phyloP scores from a whole-genome alignment of 345 rosid species.

The Salix arbutifolia region DNA sequence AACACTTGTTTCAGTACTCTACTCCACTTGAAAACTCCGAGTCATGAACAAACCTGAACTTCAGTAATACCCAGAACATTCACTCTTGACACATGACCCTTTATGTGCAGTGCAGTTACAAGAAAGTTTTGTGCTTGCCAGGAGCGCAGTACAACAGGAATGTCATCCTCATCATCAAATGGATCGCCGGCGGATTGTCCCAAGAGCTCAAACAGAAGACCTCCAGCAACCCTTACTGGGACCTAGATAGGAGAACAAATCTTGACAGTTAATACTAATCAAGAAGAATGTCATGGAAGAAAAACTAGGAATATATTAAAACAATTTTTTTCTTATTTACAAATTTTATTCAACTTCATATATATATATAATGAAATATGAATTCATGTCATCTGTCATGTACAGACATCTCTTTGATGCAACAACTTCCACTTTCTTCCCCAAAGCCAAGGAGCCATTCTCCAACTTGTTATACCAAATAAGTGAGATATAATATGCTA shows the following conservation, averaged over 20 bases:
- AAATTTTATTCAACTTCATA: too few species aligned
- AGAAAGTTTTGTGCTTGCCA: slow-evolving; percentile 97
- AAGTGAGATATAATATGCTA: not conserved
- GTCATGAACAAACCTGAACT: slow-evolving; percentile 68
- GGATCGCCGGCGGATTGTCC: slow-evolving; percentile 99
- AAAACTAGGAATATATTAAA: not conserved
- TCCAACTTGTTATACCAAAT: not conserved
- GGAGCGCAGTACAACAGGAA: slow-evolving; percentile 81
- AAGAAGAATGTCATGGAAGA: not conserved
- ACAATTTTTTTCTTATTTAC: too few species aligned
- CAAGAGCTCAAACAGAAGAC: slow-evolving; percentile 87
- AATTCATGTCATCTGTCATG: too few species aligned
- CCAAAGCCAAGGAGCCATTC: not conserved
- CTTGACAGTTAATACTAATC: slow-evolving; percentile 4
- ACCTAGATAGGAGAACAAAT: slow-evolving; percentile 40
- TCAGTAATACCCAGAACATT: slow-evolving; percentile 81
- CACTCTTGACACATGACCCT: slow-evolving; percentile 50
- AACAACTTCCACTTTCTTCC: not conserved
- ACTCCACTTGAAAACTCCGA: slow-evolving; percentile 11
- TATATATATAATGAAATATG: too few species aligned
- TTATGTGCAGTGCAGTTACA: slow-evolving; percentile 73
- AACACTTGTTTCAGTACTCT: not conserved
- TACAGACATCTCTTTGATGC: too few species aligned
- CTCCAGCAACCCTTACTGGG: slow-evolving; percentile 98
- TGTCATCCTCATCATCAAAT: slow-evolving; percentile 78